phyloP scores from a whole-genome alignment of 352 stramenopile genomes.

The Pythium brachiatum region DNA sequence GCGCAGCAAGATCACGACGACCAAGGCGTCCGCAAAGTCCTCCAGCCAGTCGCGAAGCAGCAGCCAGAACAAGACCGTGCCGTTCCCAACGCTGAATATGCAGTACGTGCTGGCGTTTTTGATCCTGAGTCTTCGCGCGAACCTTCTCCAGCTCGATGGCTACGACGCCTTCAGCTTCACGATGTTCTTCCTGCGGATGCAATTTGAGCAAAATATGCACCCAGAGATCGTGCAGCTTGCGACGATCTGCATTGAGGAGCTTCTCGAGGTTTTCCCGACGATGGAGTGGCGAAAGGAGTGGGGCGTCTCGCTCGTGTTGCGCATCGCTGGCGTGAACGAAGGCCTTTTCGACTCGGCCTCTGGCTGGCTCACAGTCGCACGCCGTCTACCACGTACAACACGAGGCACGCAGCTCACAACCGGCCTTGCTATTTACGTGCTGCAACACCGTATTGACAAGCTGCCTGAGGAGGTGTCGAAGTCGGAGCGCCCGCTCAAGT shows the following conservation, averaged over 20 bases:
- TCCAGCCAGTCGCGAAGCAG: not conserved
- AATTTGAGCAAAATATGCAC: constrained; percentile 76
- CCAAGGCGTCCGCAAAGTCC: constrained; percentile 6
- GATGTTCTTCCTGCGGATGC: constrained; percentile 86
- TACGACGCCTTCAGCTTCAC: constrained; percentile 85
- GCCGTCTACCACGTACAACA: constrained; percentile 64
- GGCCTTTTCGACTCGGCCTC: constrained; percentile 73
- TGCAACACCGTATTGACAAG: constrained; percentile 81
- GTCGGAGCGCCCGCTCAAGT: constrained; percentile 76
- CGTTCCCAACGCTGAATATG: constrained; percentile 82
- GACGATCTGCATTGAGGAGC: constrained; percentile 76
- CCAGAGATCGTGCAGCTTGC: constrained; percentile 74
- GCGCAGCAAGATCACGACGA: constrained; percentile 67
- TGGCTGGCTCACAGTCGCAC: constrained; percentile 71
- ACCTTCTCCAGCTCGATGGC: constrained; percentile 54
- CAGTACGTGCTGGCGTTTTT: constrained; percentile 75
- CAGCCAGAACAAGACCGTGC: constrained; percentile 21
- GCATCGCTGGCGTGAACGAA: constrained; percentile 75
- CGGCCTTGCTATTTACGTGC: constrained; percentile 69
- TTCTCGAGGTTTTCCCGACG: constrained; percentile 69
- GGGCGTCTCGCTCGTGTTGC: constrained; percentile 68
- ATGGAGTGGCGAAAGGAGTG: constrained; percentile 74
- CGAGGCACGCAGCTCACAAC: constrained; percentile 77
- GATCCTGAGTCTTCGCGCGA: constrained; percentile 66
- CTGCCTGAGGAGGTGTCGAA: constrained; percentile 28